Conservation (phyloP, 2,329 filamentous ascomycete genomes). For the Ophiosphaerella korrae region DNA sequence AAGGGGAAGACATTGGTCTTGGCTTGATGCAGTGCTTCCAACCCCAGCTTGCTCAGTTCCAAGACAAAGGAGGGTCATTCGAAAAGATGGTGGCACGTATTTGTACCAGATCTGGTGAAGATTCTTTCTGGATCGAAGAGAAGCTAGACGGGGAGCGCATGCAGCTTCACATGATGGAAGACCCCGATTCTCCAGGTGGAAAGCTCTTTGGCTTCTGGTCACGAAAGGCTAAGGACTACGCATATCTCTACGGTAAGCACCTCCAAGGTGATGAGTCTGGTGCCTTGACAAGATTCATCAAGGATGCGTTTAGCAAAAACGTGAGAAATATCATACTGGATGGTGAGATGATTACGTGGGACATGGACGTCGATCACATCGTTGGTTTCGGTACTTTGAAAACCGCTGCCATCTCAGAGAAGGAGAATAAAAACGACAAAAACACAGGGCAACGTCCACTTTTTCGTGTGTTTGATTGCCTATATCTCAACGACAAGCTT, state of each 20-base stretch:
- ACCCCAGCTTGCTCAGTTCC: constrained; percentile 91
- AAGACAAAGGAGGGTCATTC: constrained; percentile 72
- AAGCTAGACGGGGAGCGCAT: constrained; percentile 97
- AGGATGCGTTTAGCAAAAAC: constrained; percentile 73
- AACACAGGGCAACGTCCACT: constrained; percentile 72
- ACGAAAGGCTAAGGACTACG: constrained; percentile 94
- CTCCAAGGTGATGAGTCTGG: constrained; percentile 72
- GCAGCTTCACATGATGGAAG: constrained; percentile 88
- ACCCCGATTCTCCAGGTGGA: constrained; percentile 70
- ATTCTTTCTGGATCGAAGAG: constrained; percentile 94
- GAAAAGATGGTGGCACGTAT: constrained; percentile 76
- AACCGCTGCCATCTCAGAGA: constrained; percentile 80
- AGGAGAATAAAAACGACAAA: constrained; percentile 68
- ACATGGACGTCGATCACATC: constrained; percentile 80
- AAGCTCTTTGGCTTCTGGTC: constrained; percentile 88
- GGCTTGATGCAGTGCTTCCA: constrained; percentile 94
- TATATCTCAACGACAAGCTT: constrained; percentile 81
- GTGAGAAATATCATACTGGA: constrained; percentile 90
- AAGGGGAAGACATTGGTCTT: constrained; percentile 76
- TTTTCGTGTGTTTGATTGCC: constrained; percentile 86
- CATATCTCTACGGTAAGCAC: constrained; percentile 84
- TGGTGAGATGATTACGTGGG: constrained; percentile 99
- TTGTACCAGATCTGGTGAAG: constrained; percentile 69
- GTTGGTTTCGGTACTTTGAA: constrained; percentile 93
- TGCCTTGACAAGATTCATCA: constrained; percentile 79